Evolutionary conservation across 2,329 filamentous ascomycete species (phyloP).

Genomic region (Ophiosphaerella herpotricha): DNA sequence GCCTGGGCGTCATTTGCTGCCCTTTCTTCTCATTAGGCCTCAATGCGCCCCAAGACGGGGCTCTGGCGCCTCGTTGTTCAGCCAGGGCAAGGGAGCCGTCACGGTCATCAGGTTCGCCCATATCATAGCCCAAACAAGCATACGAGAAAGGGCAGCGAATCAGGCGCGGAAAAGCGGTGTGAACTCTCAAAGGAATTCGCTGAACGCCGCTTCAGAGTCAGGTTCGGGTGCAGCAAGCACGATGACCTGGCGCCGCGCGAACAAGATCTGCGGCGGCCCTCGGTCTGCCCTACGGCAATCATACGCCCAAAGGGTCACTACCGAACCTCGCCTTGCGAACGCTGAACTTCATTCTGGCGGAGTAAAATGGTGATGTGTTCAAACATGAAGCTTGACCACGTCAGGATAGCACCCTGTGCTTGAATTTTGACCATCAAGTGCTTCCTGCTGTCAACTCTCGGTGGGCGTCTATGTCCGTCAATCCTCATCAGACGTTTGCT

Average conservation of each 20-base stretch:
- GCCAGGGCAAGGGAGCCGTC: conserved; percentile 27
- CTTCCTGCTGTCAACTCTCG: conserved; percentile 19
- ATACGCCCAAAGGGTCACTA: conserved; percentile 42
- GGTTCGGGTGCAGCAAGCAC: conserved; percentile 40
- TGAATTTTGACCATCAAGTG: conserved; percentile 18
- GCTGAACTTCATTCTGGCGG: conserved; percentile 45
- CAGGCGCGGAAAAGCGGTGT: conserved; percentile 36
- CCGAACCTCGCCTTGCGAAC: conserved; percentile 42
- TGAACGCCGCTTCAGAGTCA: conserved; percentile 31
- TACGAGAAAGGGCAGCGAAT: conserved; percentile 41
- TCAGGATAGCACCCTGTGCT: conserved; percentile 14
- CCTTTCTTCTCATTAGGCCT: conserved; percentile 32
- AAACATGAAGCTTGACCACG: conserved; percentile 29
- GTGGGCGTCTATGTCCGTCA: conserved; percentile 17
- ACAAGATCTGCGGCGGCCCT: conserved; percentile 48
- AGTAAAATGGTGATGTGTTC: conserved; percentile 44
- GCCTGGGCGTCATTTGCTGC: conserved; percentile 33
- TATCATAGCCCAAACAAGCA: conserved; percentile 15
- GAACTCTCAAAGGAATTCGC: conserved; percentile 46
- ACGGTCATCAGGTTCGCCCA: conserved; percentile 24
- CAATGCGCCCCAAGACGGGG: conserved; percentile 36
- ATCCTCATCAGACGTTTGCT: conserved; percentile 14
- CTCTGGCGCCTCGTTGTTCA: conserved; percentile 29
- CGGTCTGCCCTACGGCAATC: conserved; percentile 42
- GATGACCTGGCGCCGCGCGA: conserved; percentile 47